Percentiles rank a stretch among this genome's conserved stretches.
These are phyloP conservation scores for Ogataea allantospora DNA, from an alignment of 805 yeast genomes.

Conservation along the genomic window DNA sequence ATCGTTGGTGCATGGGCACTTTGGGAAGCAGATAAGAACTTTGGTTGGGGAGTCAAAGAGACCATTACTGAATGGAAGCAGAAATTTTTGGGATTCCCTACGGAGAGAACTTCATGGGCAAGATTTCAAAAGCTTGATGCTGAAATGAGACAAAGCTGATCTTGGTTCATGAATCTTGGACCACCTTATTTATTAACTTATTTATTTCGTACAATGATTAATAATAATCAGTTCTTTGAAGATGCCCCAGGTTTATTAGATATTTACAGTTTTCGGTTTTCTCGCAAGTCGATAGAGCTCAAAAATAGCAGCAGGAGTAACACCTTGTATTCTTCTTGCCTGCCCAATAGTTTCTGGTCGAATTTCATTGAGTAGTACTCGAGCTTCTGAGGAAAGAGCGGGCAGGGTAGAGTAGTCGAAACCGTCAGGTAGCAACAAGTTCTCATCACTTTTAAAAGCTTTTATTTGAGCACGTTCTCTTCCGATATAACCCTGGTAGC, in stretches of 20 bases:
- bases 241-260: neutral
- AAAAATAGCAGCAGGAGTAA: slow-evolving; percentile 89
- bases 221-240: too few relatives aligned
- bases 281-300: slow-evolving; percentile 63
- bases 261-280: slow-evolving; percentile 16
- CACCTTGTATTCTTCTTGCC: slow-evolving; percentile 91
- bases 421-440: slow-evolving; percentile 63
- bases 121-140: slow-evolving; percentile 34
- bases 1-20: slow-evolving; percentile 33
- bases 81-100: slow-evolving; percentile 33
- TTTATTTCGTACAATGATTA: slow-evolving; percentile 6
- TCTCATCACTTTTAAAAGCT: slow-evolving; percentile 85
- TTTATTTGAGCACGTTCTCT: slow-evolving; percentile 69
- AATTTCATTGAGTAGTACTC: slow-evolving; percentile 62
- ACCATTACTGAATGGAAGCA: slow-evolving; percentile 30
- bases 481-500: slow-evolving; percentile 74
- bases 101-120: slow-evolving; percentile 29
- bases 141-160: slow-evolving; percentile 16
- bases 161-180: neutral
- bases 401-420: slow-evolving; percentile 59
- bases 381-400: slow-evolving; percentile 75
- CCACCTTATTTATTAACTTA: slow-evolving; percentile 7
- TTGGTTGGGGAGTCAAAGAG: slow-evolving; percentile 32
- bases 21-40: slow-evolving; percentile 38
- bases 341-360: slow-evolving; percentile 93